Evolutionary conservation across 2,329 filamentous ascomycete genomes (phyloP).

Genomic region (Ophiocordyceps sinensis): DNA sequence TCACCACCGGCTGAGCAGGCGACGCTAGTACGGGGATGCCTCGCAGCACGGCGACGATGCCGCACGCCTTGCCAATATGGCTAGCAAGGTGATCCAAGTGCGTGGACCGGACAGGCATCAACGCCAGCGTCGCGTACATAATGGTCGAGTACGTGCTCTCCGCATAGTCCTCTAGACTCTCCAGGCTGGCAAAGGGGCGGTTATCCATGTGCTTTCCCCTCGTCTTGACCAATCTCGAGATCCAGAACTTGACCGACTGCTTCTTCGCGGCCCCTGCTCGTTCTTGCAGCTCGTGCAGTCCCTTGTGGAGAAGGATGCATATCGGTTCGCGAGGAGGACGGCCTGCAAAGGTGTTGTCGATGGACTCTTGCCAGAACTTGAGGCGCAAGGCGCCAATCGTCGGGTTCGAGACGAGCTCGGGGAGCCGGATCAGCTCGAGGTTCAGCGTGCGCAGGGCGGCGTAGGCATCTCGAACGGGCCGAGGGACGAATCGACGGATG

Average conservation of each 20-base stretch:
- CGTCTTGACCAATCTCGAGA: slow-evolving; percentile 63
- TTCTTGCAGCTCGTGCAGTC: slow-evolving; percentile 46
- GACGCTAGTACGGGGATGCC: slow-evolving; percentile 83
- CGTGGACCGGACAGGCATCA: slow-evolving; percentile 65
- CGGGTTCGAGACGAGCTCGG: slow-evolving; percentile 79
- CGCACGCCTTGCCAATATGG: slow-evolving; percentile 87
- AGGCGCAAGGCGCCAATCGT: slow-evolving; percentile 78
- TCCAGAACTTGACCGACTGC: slow-evolving; percentile 53
- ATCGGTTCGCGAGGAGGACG: slow-evolving; percentile 81
- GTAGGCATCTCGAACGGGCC: slow-evolving; percentile 64
- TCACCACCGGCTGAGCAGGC: slow-evolving; percentile 34
- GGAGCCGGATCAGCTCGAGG: slow-evolving; percentile 77
- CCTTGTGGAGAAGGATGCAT: slow-evolving; percentile 65
- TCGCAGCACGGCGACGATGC: slow-evolving; percentile 74
- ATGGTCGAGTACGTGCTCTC: slow-evolving; percentile 92
- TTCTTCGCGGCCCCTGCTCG: slow-evolving; percentile 24
- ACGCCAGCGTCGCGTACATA: slow-evolving; percentile 73
- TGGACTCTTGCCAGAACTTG: slow-evolving; percentile 85
- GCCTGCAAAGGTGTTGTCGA: slow-evolving; percentile 64
- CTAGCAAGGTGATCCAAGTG: slow-evolving; percentile 86
- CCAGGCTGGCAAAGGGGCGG: slow-evolving; percentile 60
- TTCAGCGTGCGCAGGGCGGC: slow-evolving; percentile 86
- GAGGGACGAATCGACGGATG: slow-evolving; percentile 71
- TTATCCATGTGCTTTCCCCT: slow-evolving; percentile 75
- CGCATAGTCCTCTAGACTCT: slow-evolving; percentile 70